Base-by-base conservation (phyloP, 2,329 filamentous ascomycete species). In the Xylaria sp. region DNA sequence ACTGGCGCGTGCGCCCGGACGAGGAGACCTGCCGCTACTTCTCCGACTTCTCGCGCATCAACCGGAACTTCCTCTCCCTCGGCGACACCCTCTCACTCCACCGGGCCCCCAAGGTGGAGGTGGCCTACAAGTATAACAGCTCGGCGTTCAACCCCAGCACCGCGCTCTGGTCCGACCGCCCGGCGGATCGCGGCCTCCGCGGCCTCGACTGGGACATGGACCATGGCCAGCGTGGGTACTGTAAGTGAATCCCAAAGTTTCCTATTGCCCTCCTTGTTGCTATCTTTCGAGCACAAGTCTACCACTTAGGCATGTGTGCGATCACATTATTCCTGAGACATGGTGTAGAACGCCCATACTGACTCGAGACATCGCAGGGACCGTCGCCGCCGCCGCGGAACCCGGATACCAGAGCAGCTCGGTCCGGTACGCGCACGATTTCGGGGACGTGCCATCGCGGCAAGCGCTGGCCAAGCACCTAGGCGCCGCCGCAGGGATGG, bases 51-150 rank as follows among this genome's bases (percentile, higher is more conserved):
- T 67, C 70, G 1, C 67, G 57, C 40, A 52, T 72, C 19, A 69
- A 66, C 20, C 63, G 63, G 16, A 64, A 61, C 13, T 62, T 71
- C 24, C 44, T 66, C 39, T 59, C 66, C 45, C 51, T 69, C 3
- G 65, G 67, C 16, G 65, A 67, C 16, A 6, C 9, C 17, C 65
- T 68, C 9, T 66, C 69, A 1, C 56, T 65, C 19, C 60, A 64
- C 39, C 59, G 63, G 1, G 55, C 72, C 0, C 74, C 77, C 1
- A 76, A 68, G 42, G 37, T 78, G 13, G 76, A 79, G 54, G 22
- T 76, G 1, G 76, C 76, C 2, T 78, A 76, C 56, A 71, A 67
- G 22, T 70, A 65, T 1, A 66, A 48, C 17, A 34, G 48, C 6
- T 21, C 29, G 9, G 29, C 29, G 11, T 48, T 50, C 24, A 17